Conservation (phyloP, 148 eudicot genomes). For the Rhododendron mucronatum region DNA sequence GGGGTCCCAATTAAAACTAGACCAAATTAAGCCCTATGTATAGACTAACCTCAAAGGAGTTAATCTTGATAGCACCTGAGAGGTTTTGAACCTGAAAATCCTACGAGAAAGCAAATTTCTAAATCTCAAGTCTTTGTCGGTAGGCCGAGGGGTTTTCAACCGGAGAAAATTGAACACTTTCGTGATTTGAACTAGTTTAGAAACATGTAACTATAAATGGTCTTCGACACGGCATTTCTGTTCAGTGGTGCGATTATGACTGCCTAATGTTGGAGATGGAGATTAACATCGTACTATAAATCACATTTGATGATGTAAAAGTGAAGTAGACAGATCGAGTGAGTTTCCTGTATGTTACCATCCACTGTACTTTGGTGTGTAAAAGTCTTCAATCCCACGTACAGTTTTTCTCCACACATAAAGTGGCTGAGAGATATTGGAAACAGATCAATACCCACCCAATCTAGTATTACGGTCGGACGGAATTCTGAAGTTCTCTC, state of each 20-base stretch:
- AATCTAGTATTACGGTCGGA: background rate
- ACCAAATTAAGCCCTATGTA: no score
- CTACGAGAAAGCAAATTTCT: no score
- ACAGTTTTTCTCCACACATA: background rate
- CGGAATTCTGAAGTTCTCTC: background rate
- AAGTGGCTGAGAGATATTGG: background rate
- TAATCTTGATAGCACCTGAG: no score
- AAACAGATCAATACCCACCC: background rate
- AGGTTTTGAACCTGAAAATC: no score
- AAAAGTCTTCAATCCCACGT: background rate
- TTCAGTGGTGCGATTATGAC: background rate
- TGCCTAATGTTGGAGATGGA: background rate
- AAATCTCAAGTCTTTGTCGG: no score
- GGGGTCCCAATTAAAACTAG: background rate
- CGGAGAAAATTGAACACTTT: background rate
- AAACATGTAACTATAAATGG: background rate
- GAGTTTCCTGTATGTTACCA: background rate
- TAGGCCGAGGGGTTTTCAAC: no score
- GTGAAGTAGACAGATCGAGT: no score
- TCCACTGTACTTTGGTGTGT: background rate
- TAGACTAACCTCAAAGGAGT: no score
- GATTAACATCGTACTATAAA: background rate
- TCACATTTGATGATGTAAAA: background rate
- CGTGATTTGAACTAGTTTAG: background rate
- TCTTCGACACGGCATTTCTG: background rate